Evolutionary conservation across 768 basidiomycete genomes (phyloP), one percentile per base, ranked within the genome.

Genomic region (Kwoniella sp.): DNA sequence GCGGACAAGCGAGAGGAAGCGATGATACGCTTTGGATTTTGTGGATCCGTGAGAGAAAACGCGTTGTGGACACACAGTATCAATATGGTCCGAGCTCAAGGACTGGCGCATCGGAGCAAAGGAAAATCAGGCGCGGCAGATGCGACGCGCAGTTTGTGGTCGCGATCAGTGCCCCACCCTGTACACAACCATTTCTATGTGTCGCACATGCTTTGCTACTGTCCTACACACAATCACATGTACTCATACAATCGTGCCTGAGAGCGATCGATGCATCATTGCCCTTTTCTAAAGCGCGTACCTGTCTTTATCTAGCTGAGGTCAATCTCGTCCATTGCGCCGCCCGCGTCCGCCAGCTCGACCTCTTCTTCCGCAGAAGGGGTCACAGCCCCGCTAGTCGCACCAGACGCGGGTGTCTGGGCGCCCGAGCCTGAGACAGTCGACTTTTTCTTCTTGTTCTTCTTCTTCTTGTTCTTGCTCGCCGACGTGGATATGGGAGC

Each of bases 271-370:
- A n/a, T n/a, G n/a, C n/a, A n/a, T n/a, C n/a, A n/a, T n/a, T n/a
- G n/a, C n/a, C n/a, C n/a, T n/a, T n/a, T n/a, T n/a, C n/a, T n/a
- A n/a, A n/a, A n/a, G n/a, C n/a, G n/a, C n/a, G n/a, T n/a, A n/a
- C n/a, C 37, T 59, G 58, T n/a, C 31, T 50, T 28, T 30, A 54
- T 47, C 61, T 64, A 68, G 61, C 41, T 63, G 29, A 74, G 64
- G 57, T 69, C 67, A 61, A 74, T 74, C 31, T 74, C 71, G 55
- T 71, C 73, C 69, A 71, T 70, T 41, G 57, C 50, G 48, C 54
- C 67, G 0, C 28, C 52, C 25, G 61, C 61, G 22, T 56, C 66
- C 8, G 57, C 50, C 47, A 17, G 56, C 8, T 57, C 61, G 28
- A 48, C 62, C 2, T 51, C 65, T 31, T 55, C 67, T 29, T 63